A percentile compares a stretch with the other conserved stretches of the same genome.
Evolutionary conservation across 225 moss, liverwort and hornwort genomes (phyloP).

Genomic region (Bryum argenteum): DNA sequence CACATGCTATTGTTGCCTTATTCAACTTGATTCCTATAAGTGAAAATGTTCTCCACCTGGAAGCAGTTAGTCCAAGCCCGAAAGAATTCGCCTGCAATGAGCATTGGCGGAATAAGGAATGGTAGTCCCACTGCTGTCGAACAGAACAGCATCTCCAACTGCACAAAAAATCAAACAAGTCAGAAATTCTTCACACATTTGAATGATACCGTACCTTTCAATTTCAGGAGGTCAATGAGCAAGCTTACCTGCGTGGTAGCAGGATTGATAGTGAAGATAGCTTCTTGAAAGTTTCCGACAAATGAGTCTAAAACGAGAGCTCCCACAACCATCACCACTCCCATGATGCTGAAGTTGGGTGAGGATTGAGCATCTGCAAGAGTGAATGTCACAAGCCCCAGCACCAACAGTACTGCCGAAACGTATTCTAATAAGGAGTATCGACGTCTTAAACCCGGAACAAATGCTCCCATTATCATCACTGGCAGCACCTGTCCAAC

Average conservation of each 20-base stretch:
- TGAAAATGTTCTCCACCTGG: constrained; percentile 32
- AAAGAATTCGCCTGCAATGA: constrained; percentile 73
- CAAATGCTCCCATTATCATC: constrained; percentile 88
- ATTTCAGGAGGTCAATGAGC: neutral
- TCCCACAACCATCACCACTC: constrained; percentile 78
- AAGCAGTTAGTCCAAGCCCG: constrained; percentile 73
- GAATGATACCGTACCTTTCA: neutral
- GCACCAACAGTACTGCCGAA: constrained; percentile 73
- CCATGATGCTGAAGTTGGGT: constrained; percentile 73
- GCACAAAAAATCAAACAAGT: neutral
- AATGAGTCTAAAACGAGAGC: constrained; percentile 78
- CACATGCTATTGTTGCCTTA: no score
- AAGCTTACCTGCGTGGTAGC: constrained; percentile 71
- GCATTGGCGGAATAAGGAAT: constrained; percentile 80
- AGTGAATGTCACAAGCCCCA: constrained; percentile 76
- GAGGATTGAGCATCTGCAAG: constrained; percentile 78
- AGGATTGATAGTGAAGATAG: constrained; percentile 77
- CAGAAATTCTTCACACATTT: constrained; percentile 6
- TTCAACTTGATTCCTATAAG: no score
- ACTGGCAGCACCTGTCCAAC: constrained; percentile 75
- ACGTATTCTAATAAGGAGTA: constrained; percentile 69
- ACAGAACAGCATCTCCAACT: constrained; percentile 94
- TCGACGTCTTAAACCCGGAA: constrained; percentile 75
- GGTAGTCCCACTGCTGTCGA: constrained; percentile 77
- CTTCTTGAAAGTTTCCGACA: constrained; percentile 80